A percentile compares a stretch with the other conserved stretches of the same genome.
Conservation (phyloP, 2,329 filamentous ascomycete genomes). For the Emmonsiellopsis sp. region DNA sequence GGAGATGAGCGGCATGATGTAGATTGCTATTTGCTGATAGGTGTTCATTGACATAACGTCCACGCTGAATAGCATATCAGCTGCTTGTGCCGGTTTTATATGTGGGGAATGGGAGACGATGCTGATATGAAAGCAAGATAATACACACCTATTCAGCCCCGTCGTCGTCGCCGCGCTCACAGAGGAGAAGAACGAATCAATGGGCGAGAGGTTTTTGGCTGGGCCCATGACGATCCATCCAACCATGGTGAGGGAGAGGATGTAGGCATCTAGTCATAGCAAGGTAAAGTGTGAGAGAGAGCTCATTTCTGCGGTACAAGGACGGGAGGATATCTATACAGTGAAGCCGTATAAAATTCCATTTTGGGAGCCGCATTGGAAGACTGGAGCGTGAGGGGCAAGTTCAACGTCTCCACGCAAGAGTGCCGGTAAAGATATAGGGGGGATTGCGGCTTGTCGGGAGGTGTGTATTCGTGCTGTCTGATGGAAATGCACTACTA, state of each 20-base stretch:
- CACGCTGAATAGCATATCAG: slow-evolving; percentile 24
- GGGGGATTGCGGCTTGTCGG: neutral
- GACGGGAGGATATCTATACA: neutral
- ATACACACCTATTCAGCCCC: slow-evolving; percentile 40
- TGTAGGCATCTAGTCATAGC: slow-evolving; percentile 28
- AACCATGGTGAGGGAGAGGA: slow-evolving; percentile 27
- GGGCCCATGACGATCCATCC: slow-evolving; percentile 29
- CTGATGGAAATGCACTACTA: no score
- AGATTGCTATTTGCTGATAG: slow-evolving; percentile 45
- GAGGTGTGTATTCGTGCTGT: no score
- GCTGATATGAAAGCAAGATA: neutral
- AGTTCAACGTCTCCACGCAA: neutral
- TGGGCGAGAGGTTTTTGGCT: slow-evolving; percentile 30
- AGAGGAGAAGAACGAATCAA: slow-evolving; percentile 44
- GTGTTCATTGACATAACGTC: slow-evolving; percentile 40
- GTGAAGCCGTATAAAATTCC: slow-evolving; percentile 3
- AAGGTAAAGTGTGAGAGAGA: neutral
- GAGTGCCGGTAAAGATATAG: neutral
- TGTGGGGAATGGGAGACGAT: neutral
- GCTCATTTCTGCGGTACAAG: neutral
- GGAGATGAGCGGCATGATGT: slow-evolving; percentile 41
- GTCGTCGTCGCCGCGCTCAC: slow-evolving; percentile 42
- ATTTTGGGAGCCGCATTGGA: neutral
- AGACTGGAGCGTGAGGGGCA: neutral
- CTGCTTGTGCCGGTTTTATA: neutral